A percentile compares a stretch with the other conserved stretches of the same genome.
These are phyloP conservation scores for Mitragyna speciosa DNA, from an alignment of 257 asterid species.

Conservation along the genomic window DNA sequence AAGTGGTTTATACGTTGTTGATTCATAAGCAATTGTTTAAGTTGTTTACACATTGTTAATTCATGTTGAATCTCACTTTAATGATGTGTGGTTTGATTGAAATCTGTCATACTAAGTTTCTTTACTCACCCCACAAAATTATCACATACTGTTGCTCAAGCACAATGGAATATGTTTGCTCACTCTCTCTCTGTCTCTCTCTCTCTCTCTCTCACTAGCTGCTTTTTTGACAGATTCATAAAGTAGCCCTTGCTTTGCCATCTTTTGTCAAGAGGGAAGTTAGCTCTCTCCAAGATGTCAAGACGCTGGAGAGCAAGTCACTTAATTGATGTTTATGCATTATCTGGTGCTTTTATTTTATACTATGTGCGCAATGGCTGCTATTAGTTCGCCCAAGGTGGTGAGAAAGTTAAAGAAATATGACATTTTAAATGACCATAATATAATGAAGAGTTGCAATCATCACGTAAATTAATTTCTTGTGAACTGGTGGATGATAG, in stretches of 20 bases:
- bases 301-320: conserved; percentile 7
- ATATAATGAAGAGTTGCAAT: not conserved
- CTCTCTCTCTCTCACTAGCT: not conserved
- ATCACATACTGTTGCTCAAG: not conserved
- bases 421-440: not conserved
- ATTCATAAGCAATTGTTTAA: not conserved
- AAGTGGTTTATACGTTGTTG: not conserved
- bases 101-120: no score
- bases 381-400: not conserved
- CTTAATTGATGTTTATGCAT: not conserved
- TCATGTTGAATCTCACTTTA: not conserved
- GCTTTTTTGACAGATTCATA: conserved; percentile 62
- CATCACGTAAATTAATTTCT: not conserved
- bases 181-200: not conserved
- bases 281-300: conserved; percentile 47
- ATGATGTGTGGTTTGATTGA: no score
- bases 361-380: not conserved
- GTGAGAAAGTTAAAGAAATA: not conserved
- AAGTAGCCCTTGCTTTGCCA: conserved; percentile 90
- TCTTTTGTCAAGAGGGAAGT: conserved; percentile 85
- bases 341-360: no score
- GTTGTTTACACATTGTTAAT: not conserved
- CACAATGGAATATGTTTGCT: not conserved
- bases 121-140: no score
- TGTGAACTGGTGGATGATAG: not conserved